Evolutionary conservation across 495 filamentous ascomycete genomes (phyloP).

Genomic region (Podospora fimiseda): DNA sequence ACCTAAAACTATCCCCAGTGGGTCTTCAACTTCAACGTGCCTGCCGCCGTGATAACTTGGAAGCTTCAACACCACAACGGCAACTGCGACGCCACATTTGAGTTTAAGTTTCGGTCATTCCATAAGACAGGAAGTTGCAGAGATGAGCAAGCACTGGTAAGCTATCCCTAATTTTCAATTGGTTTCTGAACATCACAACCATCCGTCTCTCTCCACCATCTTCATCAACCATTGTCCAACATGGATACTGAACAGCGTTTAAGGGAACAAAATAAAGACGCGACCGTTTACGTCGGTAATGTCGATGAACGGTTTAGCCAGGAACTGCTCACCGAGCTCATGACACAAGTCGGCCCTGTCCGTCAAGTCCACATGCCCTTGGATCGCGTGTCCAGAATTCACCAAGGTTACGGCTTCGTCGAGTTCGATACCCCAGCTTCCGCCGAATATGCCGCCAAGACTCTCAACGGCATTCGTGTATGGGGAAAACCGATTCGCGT

Average conservation of each 20-base stretch:
- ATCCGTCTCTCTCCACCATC: background rate
- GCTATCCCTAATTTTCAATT: conserved; percentile 9
- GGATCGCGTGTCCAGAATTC: conserved; percentile 90
- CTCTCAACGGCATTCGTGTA: conserved; percentile 92
- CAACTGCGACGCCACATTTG: background rate
- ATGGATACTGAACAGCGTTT: background rate
- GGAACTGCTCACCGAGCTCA: conserved; percentile 90
- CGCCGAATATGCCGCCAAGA: conserved; percentile 92
- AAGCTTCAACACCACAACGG: background rate
- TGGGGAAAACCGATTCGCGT: conserved; percentile 94
- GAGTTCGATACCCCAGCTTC: conserved; percentile 95
- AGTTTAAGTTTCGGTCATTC: background rate
- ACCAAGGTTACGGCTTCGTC: conserved; percentile 98
- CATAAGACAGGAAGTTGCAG: background rate
- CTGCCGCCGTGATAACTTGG: background rate
- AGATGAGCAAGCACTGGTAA: conserved; percentile 63
- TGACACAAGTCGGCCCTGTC: conserved; percentile 93
- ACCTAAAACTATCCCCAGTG: background rate
- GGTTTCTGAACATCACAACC: background rate
- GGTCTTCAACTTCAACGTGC: background rate
- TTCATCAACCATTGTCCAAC: background rate
- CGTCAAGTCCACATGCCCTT: conserved; percentile 97
- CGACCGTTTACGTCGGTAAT: conserved; percentile 96
- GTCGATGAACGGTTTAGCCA: conserved; percentile 93
- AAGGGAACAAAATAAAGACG: conserved; percentile 99